Conservation (phyloP, 2,329 filamentous ascomycete genomes). For the Trichoderma simmonsii region DNA sequence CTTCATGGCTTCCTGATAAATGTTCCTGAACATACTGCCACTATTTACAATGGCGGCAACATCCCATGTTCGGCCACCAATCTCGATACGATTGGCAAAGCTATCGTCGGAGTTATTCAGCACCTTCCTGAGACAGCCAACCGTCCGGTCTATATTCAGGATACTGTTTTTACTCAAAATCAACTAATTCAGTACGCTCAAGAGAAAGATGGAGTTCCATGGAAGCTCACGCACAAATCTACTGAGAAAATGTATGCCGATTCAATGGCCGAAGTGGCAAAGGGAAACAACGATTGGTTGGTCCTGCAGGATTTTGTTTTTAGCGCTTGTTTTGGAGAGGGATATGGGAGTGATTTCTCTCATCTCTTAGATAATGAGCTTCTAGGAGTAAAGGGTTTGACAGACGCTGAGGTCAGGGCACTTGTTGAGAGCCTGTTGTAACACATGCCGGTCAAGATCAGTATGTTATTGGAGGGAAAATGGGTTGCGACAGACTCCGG, state of each 20-base stretch:
- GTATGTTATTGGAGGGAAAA: not conserved
- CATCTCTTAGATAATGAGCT: not conserved
- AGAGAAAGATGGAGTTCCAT: not conserved
- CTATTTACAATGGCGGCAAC: not conserved
- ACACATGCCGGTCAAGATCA: not conserved
- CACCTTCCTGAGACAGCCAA: not conserved
- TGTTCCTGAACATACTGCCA: not conserved
- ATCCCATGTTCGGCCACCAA: not conserved
- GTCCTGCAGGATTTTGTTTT: not conserved
- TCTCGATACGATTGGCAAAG: not conserved
- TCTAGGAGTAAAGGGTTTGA: not conserved
- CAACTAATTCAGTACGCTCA: not conserved
- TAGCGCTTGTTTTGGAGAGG: not conserved
- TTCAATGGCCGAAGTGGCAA: not conserved
- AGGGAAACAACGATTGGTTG: not conserved
- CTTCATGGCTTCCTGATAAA: not conserved
- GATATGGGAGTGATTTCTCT: not conserved
- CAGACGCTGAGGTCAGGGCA: not conserved
- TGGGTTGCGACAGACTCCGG: accelerated
- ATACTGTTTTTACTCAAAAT: not conserved
- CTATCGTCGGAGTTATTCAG: not conserved
- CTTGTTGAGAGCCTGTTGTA: not conserved
- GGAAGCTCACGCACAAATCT: not conserved
- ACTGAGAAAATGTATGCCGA: not conserved
- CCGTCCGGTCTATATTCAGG: not conserved